Conservation (phyloP, 495 filamentous ascomycete genomes). For the Aspergillus sparsus region DNA sequence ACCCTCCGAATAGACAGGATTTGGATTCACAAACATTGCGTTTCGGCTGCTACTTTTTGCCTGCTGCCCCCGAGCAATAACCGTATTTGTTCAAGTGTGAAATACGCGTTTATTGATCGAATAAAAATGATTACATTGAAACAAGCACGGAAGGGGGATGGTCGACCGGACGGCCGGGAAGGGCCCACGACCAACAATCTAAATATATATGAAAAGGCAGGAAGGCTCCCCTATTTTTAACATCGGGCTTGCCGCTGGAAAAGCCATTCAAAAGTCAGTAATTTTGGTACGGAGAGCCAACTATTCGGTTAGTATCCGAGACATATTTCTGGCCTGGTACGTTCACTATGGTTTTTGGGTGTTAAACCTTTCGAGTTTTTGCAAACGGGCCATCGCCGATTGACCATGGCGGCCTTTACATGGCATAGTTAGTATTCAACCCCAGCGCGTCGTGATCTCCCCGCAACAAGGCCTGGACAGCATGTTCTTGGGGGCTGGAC, state of each 20-base stretch:
- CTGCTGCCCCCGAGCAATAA: not conserved
- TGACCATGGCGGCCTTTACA: no score
- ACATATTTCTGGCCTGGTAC: not conserved
- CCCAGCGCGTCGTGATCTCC: no score
- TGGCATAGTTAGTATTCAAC: no score
- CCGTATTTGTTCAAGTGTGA: conserved; percentile 4
- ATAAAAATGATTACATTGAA: conserved; percentile 21
- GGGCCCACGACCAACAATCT: conserved; percentile 21
- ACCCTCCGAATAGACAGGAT: conserved; percentile 14
- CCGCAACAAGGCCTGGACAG: no score
- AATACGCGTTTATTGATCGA: conserved; percentile 17
- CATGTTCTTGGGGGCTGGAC: no score
- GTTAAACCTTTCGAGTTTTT: no score
- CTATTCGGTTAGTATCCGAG: not conserved
- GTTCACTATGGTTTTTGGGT: no score
- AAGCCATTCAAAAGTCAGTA: not conserved
- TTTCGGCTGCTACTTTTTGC: not conserved
- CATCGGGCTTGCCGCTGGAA: not conserved
- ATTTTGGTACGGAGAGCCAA: not conserved
- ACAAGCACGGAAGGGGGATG: conserved; percentile 16
- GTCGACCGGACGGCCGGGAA: conserved; percentile 20
- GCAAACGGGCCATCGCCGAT: no score
- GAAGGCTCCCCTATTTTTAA: not conserved
- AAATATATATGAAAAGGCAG: conserved; percentile 6
- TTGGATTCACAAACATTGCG: not conserved